Percentiles rank a stretch among this genome's conserved stretches.
phyloP scores from a whole-genome alignment of 331 rosid species.

The Cucumis variabilis region DNA sequence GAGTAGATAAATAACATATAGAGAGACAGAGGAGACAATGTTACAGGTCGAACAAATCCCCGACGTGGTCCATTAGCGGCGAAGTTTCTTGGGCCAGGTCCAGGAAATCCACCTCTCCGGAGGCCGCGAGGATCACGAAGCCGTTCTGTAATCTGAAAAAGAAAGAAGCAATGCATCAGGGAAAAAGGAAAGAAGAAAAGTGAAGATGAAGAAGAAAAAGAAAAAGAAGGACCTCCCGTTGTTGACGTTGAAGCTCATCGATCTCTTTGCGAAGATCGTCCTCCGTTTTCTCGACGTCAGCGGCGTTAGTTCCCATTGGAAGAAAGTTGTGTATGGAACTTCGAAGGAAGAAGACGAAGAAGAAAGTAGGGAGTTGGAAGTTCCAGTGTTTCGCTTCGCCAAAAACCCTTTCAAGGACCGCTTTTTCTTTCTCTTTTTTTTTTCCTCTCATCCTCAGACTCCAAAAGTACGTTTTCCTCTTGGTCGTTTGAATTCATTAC shows the following conservation, averaged over 20 bases:
- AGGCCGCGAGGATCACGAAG: conserved; percentile 98
- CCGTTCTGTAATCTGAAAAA: conserved; percentile 76
- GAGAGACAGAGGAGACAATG: no score
- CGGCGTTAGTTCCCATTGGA: conserved; percentile 54
- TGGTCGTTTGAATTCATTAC: neutral
- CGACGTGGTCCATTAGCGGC: conserved; percentile 76
- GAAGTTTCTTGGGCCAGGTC: conserved; percentile 67
- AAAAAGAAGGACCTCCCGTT: conserved; percentile 73
- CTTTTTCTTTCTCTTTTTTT: no score
- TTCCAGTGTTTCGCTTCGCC: conserved; percentile 12
- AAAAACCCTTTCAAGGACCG: neutral
- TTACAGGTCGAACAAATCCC: conserved; percentile 63
- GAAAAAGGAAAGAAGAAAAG: neutral
- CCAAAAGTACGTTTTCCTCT: neutral
- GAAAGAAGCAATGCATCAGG: neutral
- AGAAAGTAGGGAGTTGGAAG: neutral
- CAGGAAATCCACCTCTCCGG: conserved; percentile 67
- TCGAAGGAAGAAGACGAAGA: conserved; percentile 1
- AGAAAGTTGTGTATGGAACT: neutral
- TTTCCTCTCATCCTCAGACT: no score
- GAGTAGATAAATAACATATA: neutral
- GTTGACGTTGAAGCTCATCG: conserved; percentile 96
- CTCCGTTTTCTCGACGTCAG: conserved; percentile 78
- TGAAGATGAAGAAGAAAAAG: conserved; percentile 1
- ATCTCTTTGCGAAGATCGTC: conserved; percentile 91